These are phyloP conservation scores for Penicillium sp. DNA, from an alignment of 2,329 filamentous ascomycete species.

Conservation along the genomic window DNA sequence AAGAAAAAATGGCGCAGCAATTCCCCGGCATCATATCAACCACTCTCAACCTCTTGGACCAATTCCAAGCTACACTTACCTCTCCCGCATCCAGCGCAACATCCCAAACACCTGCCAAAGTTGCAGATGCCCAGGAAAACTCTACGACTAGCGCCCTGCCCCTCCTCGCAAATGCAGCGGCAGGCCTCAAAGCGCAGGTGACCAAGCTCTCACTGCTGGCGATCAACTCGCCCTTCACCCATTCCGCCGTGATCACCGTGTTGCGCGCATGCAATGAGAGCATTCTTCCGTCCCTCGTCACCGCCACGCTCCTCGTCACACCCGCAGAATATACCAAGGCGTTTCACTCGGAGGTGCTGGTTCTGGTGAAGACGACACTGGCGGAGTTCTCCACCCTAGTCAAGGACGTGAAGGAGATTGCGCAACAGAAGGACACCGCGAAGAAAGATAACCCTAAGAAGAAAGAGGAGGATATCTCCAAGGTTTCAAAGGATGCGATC, in stretches of 20 bases:
- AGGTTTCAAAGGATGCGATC: conserved; percentile 44
- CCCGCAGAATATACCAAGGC: conserved; percentile 56
- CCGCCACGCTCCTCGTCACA: conserved; percentile 61
- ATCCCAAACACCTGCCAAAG: conserved; percentile 23
- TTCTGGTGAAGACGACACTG: conserved; percentile 55
- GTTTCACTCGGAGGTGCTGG: conserved; percentile 59
- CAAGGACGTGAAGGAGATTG: conserved; percentile 49
- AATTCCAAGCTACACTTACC: conserved; percentile 36
- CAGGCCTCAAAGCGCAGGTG: conserved; percentile 70
- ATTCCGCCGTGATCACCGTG: conserved; percentile 65
- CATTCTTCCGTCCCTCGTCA: conserved; percentile 68
- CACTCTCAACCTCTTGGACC: conserved; percentile 32
- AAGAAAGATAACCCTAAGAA: conserved; percentile 18
- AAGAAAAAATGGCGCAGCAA: conserved; percentile 27
- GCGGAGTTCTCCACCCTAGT: conserved; percentile 59
- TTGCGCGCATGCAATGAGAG: conserved; percentile 65
- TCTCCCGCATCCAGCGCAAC: conserved; percentile 14
- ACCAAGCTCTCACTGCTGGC: conserved; percentile 84
- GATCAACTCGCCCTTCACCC: conserved; percentile 80
- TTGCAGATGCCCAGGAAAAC: conserved; percentile 1
- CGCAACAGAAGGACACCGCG: conserved; percentile 41
- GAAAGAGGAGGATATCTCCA: conserved; percentile 23
- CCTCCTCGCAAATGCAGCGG: conserved; percentile 65
- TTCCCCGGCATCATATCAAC: conserved; percentile 29
- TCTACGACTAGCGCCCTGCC: conserved; percentile 43